phyloP scores from a whole-genome alignment of 208 protist species.

The Leishmania turanica region DNA sequence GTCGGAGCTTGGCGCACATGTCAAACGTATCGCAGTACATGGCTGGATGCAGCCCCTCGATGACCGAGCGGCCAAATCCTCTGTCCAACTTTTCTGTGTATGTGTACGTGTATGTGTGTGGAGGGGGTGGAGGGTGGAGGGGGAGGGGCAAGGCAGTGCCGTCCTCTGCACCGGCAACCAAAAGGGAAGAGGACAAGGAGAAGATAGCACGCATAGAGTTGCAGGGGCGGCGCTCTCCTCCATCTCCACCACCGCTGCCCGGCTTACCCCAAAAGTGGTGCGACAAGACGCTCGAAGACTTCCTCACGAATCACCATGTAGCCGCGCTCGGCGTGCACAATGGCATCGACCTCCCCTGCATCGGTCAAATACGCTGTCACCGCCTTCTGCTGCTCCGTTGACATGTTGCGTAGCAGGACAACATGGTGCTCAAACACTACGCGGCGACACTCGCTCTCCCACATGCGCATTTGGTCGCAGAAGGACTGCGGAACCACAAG shows the following conservation, averaged over 20 bases:
- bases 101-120: neutral
- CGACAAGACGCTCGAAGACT: constrained; percentile 68
- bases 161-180: neutral
- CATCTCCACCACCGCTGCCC: neutral
- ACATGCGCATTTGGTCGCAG: constrained; percentile 88
- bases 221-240: neutral
- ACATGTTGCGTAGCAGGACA: constrained; percentile 75
- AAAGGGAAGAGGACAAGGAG: neutral
- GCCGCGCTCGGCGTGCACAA: constrained; percentile 69
- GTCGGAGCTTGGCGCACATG: neutral
- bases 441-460: constrained; percentile 86
- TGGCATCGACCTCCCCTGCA: constrained; percentile 56
- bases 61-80: neutral
- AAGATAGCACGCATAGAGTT: neutral
- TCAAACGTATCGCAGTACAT: neutral
- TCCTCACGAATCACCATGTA: constrained; percentile 70
- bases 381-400: constrained; percentile 49
- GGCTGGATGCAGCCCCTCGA: neutral
- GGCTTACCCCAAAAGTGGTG: constrained; percentile 28
- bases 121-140: neutral
- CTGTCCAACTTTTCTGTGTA: neutral
- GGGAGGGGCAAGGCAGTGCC: neutral
- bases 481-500: constrained; percentile 85
- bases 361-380: constrained; percentile 48
- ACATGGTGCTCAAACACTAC: constrained; percentile 73